A percentile compares a stretch with the other conserved stretches of the same genome.
phyloP scores from a whole-genome alignment of 495 filamentous ascomycete genomes.

The Aspergillus saccharolyticus region DNA sequence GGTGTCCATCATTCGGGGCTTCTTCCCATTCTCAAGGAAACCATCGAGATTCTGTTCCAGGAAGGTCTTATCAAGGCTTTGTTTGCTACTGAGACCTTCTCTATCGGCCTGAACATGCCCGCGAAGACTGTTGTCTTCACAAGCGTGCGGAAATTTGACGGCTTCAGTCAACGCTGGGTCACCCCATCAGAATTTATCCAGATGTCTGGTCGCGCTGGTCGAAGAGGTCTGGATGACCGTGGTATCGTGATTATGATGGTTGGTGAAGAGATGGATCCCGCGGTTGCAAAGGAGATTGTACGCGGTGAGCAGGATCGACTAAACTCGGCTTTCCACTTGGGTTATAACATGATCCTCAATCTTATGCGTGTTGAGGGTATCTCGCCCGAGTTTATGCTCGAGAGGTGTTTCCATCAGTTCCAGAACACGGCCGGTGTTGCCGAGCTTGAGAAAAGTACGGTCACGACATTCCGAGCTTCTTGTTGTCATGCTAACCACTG shows the following conservation, averaged over 20 bases:
- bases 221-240: constrained; percentile 93
- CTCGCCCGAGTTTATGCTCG: constrained; percentile 94
- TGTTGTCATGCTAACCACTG: constrained; percentile 18
- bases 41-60: constrained; percentile 98
- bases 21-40: constrained; percentile 94
- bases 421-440: constrained; percentile 86
- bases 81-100: constrained; percentile 98
- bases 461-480: background rate
- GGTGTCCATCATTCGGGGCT: constrained; percentile 96
- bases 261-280: constrained; percentile 93
- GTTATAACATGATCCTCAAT: constrained; percentile 99
- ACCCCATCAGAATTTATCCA: constrained; percentile 96
- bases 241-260: constrained; percentile 99
- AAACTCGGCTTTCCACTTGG: constrained; percentile 95
- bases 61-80: constrained; percentile 96
- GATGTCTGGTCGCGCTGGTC: constrained; percentile 95
- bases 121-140: constrained; percentile 99
- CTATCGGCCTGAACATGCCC: constrained; percentile 98
- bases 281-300: constrained; percentile 86
- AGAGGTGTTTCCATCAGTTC: constrained; percentile 96
- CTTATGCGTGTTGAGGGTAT: constrained; percentile 93
- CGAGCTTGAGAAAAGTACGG: constrained; percentile 62
- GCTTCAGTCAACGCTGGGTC: constrained; percentile 72
- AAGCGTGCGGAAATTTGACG: constrained; percentile 91
- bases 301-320: constrained; percentile 93